Evolutionary conservation across 202 grass and related monocot genomes (phyloP), one percentile per base, ranked within the genome.

Genomic region (Dendrocalamus latiflorus): DNA sequence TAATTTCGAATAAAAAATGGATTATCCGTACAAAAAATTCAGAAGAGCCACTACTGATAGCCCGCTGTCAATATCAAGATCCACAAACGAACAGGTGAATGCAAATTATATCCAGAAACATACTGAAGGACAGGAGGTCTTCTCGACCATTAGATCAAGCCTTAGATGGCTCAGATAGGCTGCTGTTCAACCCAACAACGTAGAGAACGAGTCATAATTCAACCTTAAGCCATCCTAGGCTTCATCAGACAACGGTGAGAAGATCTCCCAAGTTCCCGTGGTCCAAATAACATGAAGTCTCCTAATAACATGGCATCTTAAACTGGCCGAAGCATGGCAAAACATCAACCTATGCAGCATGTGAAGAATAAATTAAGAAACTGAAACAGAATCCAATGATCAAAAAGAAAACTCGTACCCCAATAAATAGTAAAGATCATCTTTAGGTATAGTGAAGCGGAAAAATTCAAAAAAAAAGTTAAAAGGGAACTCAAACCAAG

Each of bases 61-160:
- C 60, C 48, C 54, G 15, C 45, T 69, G 36, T 79, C 83, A 65
- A 80, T 38, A 7, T 56, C 45, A 54, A 65, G 83, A 72, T 73
- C 17, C n/a, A 79, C 36, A 79, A 86, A 25, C 54, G 16, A 82
- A 67, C 37, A 67, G 48, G 7, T 34, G 37, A 9, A 39, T 51
- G n/a, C 16, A 69, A 68, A 61, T 38, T 74, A 68, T 37, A 65
- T 55, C 18, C 51, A 55, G 18, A 54, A 54, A 65, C 9, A 6
- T n/a, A n/a, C 48, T 47, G 22, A 48, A 74, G 48, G 9, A 70
- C 20, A 42, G 15, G 17, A 65, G 9, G 17, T 63, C 44, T 78
- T 50, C 0, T 7, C 2, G 41, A 34, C 36, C 14, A 5, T 0
- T 67, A 4, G 73, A 62, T 41, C 3, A 26, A 65, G 0, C 16